Base-by-base conservation (phyloP, 495 filamentous ascomycete genomes). In the Cryomyces minteri region DNA sequence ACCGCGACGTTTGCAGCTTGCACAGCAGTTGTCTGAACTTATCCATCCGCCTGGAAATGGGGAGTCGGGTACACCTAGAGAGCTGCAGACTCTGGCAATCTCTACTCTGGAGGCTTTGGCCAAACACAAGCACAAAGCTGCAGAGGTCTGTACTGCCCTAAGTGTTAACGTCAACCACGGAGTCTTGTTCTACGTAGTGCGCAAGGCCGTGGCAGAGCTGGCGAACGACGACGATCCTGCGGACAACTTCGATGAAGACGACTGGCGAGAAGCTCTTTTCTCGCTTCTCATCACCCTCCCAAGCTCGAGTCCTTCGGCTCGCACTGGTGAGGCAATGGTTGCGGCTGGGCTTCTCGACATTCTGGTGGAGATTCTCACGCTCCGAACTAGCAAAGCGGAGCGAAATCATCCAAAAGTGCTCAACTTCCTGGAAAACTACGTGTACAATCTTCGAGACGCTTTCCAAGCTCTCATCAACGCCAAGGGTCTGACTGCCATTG, bases 111-210 rank as follows among this genome's bases (percentile, higher is more conserved):
- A 94, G 60, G 81, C 83, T 6, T 69, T 96, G 38, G 71, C 80
- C 8, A 79, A 80, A 53, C 80, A 88, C 47, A 82, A 84, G 49
- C 56, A 66, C 46, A 90, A 83, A 54, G 70, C 80, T 18, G 57
- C 72, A 12, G 92, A 99, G 51, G 79, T 96, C 11, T 77, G 82
- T 48, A 72, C 83, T 43, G 88, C 88, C 31, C 65, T 99, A 25
- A 88, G 80, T 55, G 81, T 87, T 46, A 90, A 90, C 59, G 86
- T 94, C 44, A 96, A 88, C 55, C 92, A 99, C 52, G 92, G 92
- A 10, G 79, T 96, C 11, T 71, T 99, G n/a, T 79, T 94, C 56
- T 95, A 96, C 57, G 69, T 93, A 47, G 77, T 94, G 32, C 77
- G 88, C 41, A 94, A 88, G 58, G 79, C 84, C 8, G 82, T 94